Conservation (phyloP, 164 flowering plant species). For the Liriodendron chinense region DNA sequence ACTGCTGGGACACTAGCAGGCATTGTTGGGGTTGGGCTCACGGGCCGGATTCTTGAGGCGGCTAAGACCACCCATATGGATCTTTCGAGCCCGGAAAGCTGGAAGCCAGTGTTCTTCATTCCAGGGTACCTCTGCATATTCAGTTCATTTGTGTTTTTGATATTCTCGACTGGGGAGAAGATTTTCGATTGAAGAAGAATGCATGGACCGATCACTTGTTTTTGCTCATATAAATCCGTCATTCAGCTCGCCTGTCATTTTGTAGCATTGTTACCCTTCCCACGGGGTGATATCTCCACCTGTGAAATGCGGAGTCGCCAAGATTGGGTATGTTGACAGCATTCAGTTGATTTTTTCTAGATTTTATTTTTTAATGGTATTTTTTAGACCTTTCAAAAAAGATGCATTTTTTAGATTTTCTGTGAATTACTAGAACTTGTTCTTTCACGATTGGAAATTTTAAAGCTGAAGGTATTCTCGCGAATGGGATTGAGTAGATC, state of each 20-base stretch:
- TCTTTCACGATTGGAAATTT: too few relatives aligned
- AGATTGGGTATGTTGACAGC: neutral
- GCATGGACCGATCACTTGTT: neutral
- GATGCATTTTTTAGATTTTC: too few relatives aligned
- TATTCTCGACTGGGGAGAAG: constrained; percentile 80
- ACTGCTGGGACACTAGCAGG: constrained; percentile 93
- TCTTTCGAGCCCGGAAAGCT: constrained; percentile 74
- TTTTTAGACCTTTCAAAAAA: too few relatives aligned
- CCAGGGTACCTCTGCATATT: constrained; percentile 78
- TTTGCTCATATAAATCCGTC: neutral
- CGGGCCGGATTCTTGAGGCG: constrained; percentile 80
- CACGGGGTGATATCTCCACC: neutral
- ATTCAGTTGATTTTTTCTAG: too few relatives aligned
- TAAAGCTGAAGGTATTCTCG: too few relatives aligned
- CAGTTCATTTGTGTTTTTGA: constrained; percentile 68
- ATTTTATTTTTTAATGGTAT: too few relatives aligned
- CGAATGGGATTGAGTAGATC: too few relatives aligned
- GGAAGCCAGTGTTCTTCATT: constrained; percentile 68
- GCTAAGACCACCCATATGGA: constrained; percentile 51
- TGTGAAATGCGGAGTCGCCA: neutral
- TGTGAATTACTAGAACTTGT: too few relatives aligned
- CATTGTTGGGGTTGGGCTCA: constrained; percentile 77
- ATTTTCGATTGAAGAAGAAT: constrained; percentile 59
- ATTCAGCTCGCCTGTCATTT: neutral
- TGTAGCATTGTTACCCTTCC: neutral